phyloP scores from a whole-genome alignment of 2,329 filamentous ascomycete genomes.

The Colletotrichum spaethianum region DNA sequence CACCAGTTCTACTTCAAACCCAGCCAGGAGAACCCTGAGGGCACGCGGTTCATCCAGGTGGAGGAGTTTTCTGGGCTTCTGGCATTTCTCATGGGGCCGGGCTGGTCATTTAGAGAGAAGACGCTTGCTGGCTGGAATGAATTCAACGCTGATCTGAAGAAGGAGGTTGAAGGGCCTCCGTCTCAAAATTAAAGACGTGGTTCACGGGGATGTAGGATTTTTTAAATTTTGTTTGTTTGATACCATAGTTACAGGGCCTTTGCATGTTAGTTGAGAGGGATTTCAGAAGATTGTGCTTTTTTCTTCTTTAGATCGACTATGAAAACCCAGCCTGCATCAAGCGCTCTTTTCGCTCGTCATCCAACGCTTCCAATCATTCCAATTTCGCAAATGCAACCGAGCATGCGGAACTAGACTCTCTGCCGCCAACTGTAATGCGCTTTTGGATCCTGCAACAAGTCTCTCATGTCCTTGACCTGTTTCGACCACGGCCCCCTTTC shows the following conservation, averaged over 20 bases:
- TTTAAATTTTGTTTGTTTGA: background rate
- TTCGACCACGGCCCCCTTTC: slow-evolving; percentile 31
- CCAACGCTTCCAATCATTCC: too few relatives aligned
- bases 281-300: background rate
- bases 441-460: slow-evolving; percentile 22
- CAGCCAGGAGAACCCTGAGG: background rate
- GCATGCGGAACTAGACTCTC: slow-evolving; percentile 2
- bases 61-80: slow-evolving; percentile 11
- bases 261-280: background rate
- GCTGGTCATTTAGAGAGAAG: background rate
- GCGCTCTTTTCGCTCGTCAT: too few relatives aligned
- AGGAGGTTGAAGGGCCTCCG: slow-evolving; percentile 1
- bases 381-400: background rate
- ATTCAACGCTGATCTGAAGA: slow-evolving; percentile 22
- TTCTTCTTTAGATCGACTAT: too few relatives aligned
- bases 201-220: too few relatives aligned
- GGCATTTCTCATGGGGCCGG: slow-evolving; percentile 8
- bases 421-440: slow-evolving; percentile 40
- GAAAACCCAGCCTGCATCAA: too few relatives aligned
- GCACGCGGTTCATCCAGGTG: slow-evolving; percentile 2
- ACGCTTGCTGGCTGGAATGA: background rate
- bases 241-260: background rate
- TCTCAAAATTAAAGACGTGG: background rate
- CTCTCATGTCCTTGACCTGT: slow-evolving; percentile 30
- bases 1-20: slow-evolving; percentile 20